Base-by-base conservation (phyloP, 1,284 basidiomycete species). In the Cryptococcus sp. region DNA sequence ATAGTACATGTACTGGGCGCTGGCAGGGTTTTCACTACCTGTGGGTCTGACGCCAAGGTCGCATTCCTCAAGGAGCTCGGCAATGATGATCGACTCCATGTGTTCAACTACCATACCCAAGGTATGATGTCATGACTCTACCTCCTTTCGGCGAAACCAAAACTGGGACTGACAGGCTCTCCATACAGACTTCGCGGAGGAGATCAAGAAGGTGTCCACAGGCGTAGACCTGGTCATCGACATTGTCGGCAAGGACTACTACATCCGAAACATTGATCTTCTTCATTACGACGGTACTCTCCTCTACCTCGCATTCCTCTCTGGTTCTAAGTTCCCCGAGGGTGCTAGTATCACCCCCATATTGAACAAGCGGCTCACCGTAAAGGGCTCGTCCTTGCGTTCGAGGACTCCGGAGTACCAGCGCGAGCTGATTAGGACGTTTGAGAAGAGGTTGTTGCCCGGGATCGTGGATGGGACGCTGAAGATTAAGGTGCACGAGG, bases 311-410 rank as follows among this genome's bases (percentile, higher is more conserved):
- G 72, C 72, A 20, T 65, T 73, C 65, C 62, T 73, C 57, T 77
- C 75, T 84, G 94, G 93, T 23, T 75, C 81, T 20, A 80, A 82
- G 45, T 83, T 91, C 28, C 76, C 83, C 33, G 81, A 81, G 16
- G 77, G 85, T 55, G 67, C 70, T 35, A 82, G 88, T 73, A 77
- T 96, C 33, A 75, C 70, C 2, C 85, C 84, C 9, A 81, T 97
- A 53, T 66, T 79, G 21, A 87, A 81, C 78, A 98, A 97, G 80
- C 86, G 94, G 9, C 82, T 98, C 55, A 85, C 86, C 13, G 86
- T 98, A 53, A 87, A 93, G 75, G 94, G 93, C 21, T 89, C 89
- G 13, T 96, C 91, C 0, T 79, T 97, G 42, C 85, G 93, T 39
- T 86, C 87, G 21, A 84, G 91, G 50, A 82, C 84, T n/a, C 71